Evolutionary conservation across 495 filamentous ascomycete genomes (phyloP), one percentile per base, ranked within the genome.

Genomic region (Lepidopterella palustris): DNA sequence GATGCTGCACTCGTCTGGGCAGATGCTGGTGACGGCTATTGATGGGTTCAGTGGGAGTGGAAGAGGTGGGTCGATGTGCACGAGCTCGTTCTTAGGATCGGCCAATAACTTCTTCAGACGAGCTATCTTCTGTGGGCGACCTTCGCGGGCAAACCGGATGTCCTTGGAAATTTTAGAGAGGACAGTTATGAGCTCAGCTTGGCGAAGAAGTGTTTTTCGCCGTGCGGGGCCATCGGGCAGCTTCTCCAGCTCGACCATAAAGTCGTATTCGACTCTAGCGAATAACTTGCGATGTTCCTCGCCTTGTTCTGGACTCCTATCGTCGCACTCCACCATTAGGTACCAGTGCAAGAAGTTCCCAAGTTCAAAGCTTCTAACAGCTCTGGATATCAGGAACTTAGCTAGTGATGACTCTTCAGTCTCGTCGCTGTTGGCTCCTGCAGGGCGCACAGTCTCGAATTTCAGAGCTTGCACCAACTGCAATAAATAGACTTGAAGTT

Each of bases 271-370:
- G 25, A 97, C 87, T 53, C 90, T 90, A 9, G 86, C 84, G 70
- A 96, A 97, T 21, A 99, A 82, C 52, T 87, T 85, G 26, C 86
- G 89, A 59, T 90, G 86, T 51, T 84, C 82, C 20, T 81, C 79
- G 1, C 80, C 72, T 58, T 90, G 88, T 10, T 86, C 83, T 5
- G 82, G 81, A 54, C 83, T 87, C 54, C 84, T 80, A 65, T 97
- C 91, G 67, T 96, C 92, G 35, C 85, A 89, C 71, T 99, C 95
- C 2, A 97, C 95, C 84, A 96, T 96, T 1, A 99, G 78, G 70
- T 97, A 99, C 93, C 93, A 99, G 72, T 95, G 90, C 48, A 99
- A 82, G 70, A 90, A 96, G 69, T 93, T 99, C 4, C 92, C 93
- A 0, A 99, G 81, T 55, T 87, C 87, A 64, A 95, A 85, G 65